Base-by-base conservation (phyloP, 306 rosid genomes). In the Sesbania bispinosa region DNA sequence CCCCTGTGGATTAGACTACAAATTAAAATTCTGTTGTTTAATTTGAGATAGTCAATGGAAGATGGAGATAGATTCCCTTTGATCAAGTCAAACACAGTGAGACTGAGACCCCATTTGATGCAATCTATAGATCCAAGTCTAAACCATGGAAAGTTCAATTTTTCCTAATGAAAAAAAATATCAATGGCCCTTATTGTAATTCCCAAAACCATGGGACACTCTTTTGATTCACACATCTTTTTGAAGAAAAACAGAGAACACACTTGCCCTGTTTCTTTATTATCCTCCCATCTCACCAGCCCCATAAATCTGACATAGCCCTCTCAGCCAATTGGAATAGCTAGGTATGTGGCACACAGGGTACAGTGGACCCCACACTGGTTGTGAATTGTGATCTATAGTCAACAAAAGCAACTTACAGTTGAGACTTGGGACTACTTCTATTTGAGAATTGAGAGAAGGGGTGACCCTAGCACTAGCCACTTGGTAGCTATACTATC, bases 331-430 rank as follows among this genome's bases (percentile, higher is more conserved):
- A 75, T 80, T 76, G 75, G 80, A 78, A 24, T 64, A 63, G 80
- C 63, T 64, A 63, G 80, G 62, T 87, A 79, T 84, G 87, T 87
- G 86, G 85, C 85, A 79, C 63, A 53, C 83, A 82, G 85, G 78
- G 75, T 29, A 21, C 3, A 11, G 47, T 54, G 74, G 91, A 38
- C n/a, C 70, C 82, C 77, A 57, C 16, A 0, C 14, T 67, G 55
- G 18, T n/a, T n/a, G n/a, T n/a, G n/a, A n/a, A n/a, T n/a, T n/a
- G n/a, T 52, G 21, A 29, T 62, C 62, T 71, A 35, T 27, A 32
- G 27, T 87, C 92, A 84, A 84, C 77, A 87, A 84, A 84, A 74
- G 79, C 92, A 81, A 57, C 88, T 69, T 29, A 33, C 32, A 65
- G 33, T 70, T 60, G 42, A 35, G 45, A 29, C 30, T 39, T 62